A percentile compares a stretch with the other conserved stretches of the same genome.
These are phyloP conservation scores for Fusarium zealandicum DNA, from an alignment of 2,329 filamentous ascomycete genomes.

Conservation along the genomic window DNA sequence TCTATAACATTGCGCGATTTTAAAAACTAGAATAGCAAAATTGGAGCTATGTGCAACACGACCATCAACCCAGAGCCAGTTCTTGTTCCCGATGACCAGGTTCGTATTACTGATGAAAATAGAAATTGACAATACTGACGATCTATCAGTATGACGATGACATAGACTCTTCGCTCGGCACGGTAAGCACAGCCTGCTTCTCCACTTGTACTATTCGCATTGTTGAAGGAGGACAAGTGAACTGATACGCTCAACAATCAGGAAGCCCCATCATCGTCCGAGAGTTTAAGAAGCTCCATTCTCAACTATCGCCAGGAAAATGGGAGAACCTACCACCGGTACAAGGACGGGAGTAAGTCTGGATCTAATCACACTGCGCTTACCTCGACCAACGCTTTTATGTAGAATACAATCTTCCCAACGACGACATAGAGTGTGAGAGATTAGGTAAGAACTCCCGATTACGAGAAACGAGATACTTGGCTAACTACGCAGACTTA, in stretches of 20 bases:
- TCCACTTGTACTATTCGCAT: fast-evolving
- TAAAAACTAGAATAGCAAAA: neutral
- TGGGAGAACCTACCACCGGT: constrained; percentile 30
- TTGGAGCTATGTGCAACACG: constrained; percentile 6
- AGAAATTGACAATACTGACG: neutral
- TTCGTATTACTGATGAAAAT: neutral
- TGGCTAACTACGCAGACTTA: constrained; percentile 8
- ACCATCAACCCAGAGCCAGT: constrained; percentile 1
- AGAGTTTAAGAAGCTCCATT: constrained; percentile 29
- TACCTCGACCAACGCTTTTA: neutral
- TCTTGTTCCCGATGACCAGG: constrained; percentile 19
- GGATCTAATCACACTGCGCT: neutral
- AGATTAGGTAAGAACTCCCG: constrained; percentile 16
- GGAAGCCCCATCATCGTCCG: constrained; percentile 18
- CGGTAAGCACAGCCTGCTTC: neutral
- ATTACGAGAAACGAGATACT: no score
- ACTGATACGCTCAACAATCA: neutral
- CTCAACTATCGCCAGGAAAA: constrained; percentile 30
- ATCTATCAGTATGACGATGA: neutral
- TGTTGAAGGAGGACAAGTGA: neutral
- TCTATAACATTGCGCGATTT: neutral
- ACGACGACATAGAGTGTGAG: constrained; percentile 28
- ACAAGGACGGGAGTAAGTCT: constrained; percentile 31
- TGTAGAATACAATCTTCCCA: constrained; percentile 30
- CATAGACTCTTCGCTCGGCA: constrained; percentile 2